Percentiles rank a stretch among this genome's conserved stretches.
These are phyloP conservation scores for Penicillium italicum DNA, from an alignment of 2,329 filamentous ascomycete species.

Conservation along the genomic window DNA sequence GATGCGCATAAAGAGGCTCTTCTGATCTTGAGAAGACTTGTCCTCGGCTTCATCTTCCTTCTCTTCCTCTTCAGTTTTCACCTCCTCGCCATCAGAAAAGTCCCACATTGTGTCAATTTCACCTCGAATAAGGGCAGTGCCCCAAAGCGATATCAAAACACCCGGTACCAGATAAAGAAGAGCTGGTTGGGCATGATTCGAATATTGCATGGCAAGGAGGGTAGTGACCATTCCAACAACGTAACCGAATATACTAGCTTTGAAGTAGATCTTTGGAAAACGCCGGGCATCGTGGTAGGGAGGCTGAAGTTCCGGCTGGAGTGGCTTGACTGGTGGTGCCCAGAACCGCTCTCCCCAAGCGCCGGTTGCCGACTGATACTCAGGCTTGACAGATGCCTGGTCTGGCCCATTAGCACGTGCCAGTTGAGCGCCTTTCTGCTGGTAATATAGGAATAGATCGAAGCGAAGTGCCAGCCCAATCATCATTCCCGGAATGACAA, in stretches of 20 bases:
- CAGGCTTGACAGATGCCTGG: conserved; percentile 29
- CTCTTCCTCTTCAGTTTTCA: conserved; percentile 36
- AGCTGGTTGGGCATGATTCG: conserved; percentile 80
- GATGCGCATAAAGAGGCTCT: conserved; percentile 29
- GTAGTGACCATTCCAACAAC: conserved; percentile 72
- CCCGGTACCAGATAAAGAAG: conserved; percentile 88
- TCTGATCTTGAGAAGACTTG: conserved; percentile 5
- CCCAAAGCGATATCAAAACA: conserved; percentile 71
- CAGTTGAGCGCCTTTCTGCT: conserved; percentile 56
- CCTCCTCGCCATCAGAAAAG: conserved; percentile 66
- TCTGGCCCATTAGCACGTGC: conserved; percentile 21
- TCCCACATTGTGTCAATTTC: conserved; percentile 74
- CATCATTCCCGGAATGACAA: conserved; percentile 88
- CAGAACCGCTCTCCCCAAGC: conserved; percentile 83
- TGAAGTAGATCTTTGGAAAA: conserved; percentile 85
- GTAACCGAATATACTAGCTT: conserved; percentile 73
- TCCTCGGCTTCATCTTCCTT: conserved; percentile 46
- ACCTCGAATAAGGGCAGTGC: conserved; percentile 66
- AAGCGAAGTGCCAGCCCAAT: conserved; percentile 86
- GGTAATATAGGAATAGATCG: conserved; percentile 81
- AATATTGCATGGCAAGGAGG: conserved; percentile 70
- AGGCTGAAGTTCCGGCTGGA: conserved; percentile 31
- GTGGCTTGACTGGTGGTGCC: conserved; percentile 47
- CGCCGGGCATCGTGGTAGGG: conserved; percentile 39
- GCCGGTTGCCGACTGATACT: conserved; percentile 58